phyloP scores from a whole-genome alignment of 805 yeast genomes.

The Starmerella sirachaensis region DNA sequence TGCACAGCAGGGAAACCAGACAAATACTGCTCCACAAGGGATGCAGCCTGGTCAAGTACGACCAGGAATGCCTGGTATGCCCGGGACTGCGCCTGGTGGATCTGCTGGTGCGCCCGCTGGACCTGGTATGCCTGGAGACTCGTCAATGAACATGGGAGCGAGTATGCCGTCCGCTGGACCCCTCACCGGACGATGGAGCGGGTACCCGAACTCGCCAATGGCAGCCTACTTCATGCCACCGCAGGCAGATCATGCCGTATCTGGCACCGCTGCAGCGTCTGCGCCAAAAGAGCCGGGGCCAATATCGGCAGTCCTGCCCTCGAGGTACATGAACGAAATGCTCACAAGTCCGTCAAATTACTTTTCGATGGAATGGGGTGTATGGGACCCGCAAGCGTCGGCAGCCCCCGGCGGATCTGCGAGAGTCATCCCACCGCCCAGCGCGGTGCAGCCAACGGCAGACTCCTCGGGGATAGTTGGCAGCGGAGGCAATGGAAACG shows the following conservation, averaged over 20 bases:
- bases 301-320: constrained; percentile 49
- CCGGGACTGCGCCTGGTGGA: too few relatives aligned
- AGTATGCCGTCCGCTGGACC: not conserved
- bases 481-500: too few relatives aligned
- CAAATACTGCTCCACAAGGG: too few relatives aligned
- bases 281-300: constrained; percentile 48
- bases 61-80: too few relatives aligned
- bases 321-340: constrained; percentile 57
- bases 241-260: too few relatives aligned
- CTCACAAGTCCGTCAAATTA: constrained; percentile 74
- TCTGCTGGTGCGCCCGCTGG: constrained; percentile 1
- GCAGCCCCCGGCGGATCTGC: constrained; percentile 11
- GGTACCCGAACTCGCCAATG: constrained; percentile 16
- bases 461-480: too few relatives aligned
- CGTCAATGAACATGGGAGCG: too few relatives aligned
- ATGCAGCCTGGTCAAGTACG: too few relatives aligned
- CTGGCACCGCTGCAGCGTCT: too few relatives aligned
- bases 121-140: too few relatives aligned
- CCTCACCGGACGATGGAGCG: constrained; percentile 12
- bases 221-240: constrained; percentile 14
- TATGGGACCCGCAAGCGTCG: constrained; percentile 22
- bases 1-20: too few relatives aligned
- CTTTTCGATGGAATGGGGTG: constrained; percentile 50
- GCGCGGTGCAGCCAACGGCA: too few relatives aligned
- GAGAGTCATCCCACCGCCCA: constrained; percentile 5